These are phyloP conservation scores for Vaccinium corymbosum DNA, from an alignment of 148 eudicot genomes.

Conservation along the genomic window DNA sequence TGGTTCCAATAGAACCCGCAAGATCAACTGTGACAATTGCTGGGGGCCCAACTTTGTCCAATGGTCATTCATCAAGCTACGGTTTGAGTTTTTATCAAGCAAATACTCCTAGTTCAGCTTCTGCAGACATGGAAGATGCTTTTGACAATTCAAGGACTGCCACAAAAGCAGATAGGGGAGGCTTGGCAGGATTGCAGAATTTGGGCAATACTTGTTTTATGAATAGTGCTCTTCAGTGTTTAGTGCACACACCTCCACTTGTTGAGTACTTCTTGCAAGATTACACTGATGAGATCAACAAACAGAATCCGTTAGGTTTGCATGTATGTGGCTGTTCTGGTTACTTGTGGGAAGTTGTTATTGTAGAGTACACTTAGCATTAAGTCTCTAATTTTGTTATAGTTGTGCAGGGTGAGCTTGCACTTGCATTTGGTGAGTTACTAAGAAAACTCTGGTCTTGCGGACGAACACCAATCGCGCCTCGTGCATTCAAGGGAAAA, in stretches of 20 bases:
- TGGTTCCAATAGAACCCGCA: slow-evolving; percentile 83
- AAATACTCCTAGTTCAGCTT: slow-evolving; percentile 34
- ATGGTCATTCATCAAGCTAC: slow-evolving; percentile 56
- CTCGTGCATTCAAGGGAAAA: slow-evolving; percentile 87
- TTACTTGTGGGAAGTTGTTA: not conserved
- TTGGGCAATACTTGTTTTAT: slow-evolving; percentile 98
- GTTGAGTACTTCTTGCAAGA: slow-evolving; percentile 79
- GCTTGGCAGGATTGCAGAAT: slow-evolving; percentile 90
- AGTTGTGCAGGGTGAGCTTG: slow-evolving; percentile 89
- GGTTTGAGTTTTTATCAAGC: slow-evolving; percentile 40
- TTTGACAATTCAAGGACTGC: slow-evolving; percentile 34
- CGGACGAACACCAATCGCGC: slow-evolving; percentile 68
- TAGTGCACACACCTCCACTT: slow-evolving; percentile 85
- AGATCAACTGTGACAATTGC: slow-evolving; percentile 83
- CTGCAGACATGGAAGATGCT: slow-evolving; percentile 45
- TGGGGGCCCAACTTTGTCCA: slow-evolving; percentile 84
- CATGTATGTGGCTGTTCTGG: slow-evolving; percentile 46
- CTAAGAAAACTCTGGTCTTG: slow-evolving; percentile 86
- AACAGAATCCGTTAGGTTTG: slow-evolving; percentile 87
- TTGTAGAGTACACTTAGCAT: not conserved
- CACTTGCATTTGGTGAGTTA: slow-evolving; percentile 91
- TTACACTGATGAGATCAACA: slow-evolving; percentile 80
- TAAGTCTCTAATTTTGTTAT: slow-evolving; percentile 18
- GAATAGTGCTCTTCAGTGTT: slow-evolving; percentile 96
- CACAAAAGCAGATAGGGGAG: slow-evolving; percentile 54